phyloP scores from a whole-genome alignment of 2,329 filamentous ascomycete species.

The Penicillium sp. region DNA sequence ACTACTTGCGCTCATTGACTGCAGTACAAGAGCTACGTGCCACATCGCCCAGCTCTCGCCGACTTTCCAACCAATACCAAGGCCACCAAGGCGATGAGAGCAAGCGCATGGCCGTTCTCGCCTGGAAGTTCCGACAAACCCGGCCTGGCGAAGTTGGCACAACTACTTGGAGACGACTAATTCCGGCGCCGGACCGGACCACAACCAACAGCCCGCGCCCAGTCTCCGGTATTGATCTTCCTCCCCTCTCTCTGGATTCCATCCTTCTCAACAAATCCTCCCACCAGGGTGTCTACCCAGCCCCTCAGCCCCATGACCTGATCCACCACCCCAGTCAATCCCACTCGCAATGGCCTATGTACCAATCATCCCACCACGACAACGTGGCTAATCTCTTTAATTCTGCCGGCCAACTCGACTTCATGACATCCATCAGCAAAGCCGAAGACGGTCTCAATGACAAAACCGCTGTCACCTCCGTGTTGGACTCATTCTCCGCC shows the following conservation, averaged over 20 bases:
- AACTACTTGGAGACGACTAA: constrained; percentile 46
- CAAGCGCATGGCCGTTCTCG: constrained; percentile 44
- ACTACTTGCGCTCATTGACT: constrained; percentile 42
- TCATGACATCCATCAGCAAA: constrained; percentile 35
- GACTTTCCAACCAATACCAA: constrained; percentile 29
- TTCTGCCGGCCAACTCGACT: constrained; percentile 33
- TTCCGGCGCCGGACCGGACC: constrained; percentile 38
- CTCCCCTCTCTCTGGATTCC: constrained; percentile 38
- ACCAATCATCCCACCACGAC: constrained; percentile 33
- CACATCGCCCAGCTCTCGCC: constrained; percentile 25
- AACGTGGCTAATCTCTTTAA: constrained; percentile 36
- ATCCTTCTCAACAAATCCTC: constrained; percentile 34
- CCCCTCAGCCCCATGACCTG: constrained; percentile 32
- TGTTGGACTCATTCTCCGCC: constrained; percentile 35
- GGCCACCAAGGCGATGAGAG: constrained; percentile 28
- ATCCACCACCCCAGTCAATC: constrained; percentile 30
- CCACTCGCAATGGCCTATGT: constrained; percentile 39
- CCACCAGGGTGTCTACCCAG: constrained; percentile 32
- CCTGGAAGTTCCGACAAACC: constrained; percentile 50
- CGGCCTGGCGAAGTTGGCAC: constrained; percentile 39
- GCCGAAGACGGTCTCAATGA: constrained; percentile 34
- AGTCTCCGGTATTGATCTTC: constrained; percentile 33
- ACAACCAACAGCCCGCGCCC: constrained; percentile 39
- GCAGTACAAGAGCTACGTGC: constrained; percentile 49
- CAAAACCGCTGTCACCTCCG: constrained; percentile 36